Evolutionary conservation across 2,329 filamentous ascomycete genomes (phyloP).

Genomic region (Botrytis medusae): DNA sequence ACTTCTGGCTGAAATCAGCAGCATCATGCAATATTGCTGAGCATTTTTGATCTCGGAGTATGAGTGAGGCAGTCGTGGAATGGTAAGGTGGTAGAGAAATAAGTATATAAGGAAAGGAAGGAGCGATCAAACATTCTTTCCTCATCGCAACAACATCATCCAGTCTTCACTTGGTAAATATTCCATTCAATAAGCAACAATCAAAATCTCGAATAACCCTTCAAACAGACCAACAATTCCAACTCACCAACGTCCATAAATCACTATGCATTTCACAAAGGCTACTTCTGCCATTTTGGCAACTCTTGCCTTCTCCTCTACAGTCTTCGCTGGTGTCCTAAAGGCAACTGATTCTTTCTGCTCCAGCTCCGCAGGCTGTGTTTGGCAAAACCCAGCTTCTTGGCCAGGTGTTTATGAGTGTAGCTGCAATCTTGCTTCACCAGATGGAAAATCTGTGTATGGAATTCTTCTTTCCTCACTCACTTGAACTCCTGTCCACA

Average conservation of each 20-base stretch:
- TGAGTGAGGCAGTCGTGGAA: not conserved
- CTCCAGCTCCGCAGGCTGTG: not conserved
- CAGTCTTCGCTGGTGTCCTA: conserved; percentile 1
- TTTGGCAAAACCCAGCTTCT: conserved; percentile 3
- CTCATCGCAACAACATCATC: conserved; percentile 8
- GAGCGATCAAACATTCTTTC: not conserved
- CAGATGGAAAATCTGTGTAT: conserved; percentile 5
- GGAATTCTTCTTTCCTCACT: not conserved
- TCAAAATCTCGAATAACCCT: too few species aligned
- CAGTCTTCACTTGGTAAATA: not conserved
- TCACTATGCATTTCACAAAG: conserved; percentile 13
- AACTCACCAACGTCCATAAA: not conserved
- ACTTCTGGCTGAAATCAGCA: not conserved
- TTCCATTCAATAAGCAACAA: not conserved
- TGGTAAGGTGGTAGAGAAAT: not conserved
- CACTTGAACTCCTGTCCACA: not conserved
- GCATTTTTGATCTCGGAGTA: not conserved
- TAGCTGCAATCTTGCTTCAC: conserved; percentile 14
- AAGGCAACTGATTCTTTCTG: not conserved
- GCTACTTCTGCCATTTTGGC: conserved; percentile 16
- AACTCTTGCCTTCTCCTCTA: conserved; percentile 7
- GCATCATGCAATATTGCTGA: not conserved
- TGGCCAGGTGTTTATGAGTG: conserved; percentile 8
- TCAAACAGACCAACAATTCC: not conserved
- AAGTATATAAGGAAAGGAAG: conserved; percentile 15